Evolutionary conservation across 495 filamentous ascomycete genomes (phyloP).

Genomic region (Penicillium coprophilum): DNA sequence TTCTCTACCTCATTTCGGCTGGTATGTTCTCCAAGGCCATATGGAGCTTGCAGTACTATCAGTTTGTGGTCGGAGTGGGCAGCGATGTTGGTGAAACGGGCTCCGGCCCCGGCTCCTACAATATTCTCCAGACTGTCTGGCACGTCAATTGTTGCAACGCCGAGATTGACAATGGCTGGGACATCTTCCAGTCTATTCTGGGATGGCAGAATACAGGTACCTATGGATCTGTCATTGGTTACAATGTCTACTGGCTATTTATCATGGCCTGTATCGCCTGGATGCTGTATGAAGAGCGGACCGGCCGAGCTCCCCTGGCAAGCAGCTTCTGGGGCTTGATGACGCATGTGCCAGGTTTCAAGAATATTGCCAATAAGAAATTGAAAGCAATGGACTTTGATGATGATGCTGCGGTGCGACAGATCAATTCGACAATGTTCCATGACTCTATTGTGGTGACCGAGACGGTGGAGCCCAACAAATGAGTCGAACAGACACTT

Average conservation of each 20-base stretch:
- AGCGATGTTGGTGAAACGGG: constrained; percentile 69
- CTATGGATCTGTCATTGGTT: constrained; percentile 68
- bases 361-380: background rate
- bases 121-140: constrained; percentile 77
- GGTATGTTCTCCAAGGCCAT: constrained; percentile 70
- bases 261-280: background rate
- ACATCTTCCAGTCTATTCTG: constrained; percentile 68
- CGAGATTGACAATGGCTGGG: constrained; percentile 72
- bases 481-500: too few species aligned
- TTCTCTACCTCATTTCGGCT: constrained; percentile 73
- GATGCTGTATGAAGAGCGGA: background rate
- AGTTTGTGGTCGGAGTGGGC: constrained; percentile 61
- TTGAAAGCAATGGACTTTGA: background rate
- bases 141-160: constrained; percentile 82
- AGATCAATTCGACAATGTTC: too few species aligned
- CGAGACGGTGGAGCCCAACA: too few species aligned
- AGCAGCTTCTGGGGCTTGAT: background rate
- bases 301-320: background rate
- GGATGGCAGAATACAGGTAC: constrained; percentile 84
- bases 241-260: constrained; percentile 53
- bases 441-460: too few species aligned
- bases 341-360: background rate
- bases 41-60: constrained; percentile 57
- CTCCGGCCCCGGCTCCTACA: constrained; percentile 73
- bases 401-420: background rate